phyloP scores from a whole-genome alignment of 2,329 filamentous ascomycete species.

The Colletotrichum orbiculare region DNA sequence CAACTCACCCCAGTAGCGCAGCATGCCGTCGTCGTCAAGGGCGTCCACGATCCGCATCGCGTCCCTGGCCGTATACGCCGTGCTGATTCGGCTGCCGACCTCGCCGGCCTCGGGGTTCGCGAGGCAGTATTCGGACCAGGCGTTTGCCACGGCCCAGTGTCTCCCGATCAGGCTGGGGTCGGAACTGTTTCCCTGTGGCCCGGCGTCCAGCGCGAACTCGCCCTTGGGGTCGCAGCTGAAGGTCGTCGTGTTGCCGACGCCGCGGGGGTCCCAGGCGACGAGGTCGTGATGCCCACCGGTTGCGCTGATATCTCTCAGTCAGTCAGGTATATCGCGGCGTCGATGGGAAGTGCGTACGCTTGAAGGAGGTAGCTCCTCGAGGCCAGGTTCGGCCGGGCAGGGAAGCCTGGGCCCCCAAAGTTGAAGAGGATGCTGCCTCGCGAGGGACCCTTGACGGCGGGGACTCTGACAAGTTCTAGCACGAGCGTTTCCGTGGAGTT shows the following conservation, averaged over 20 bases:
- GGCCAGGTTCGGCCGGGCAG: neutral
- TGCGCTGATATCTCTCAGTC: neutral
- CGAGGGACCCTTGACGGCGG: slow-evolving; percentile 43
- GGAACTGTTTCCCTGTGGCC: slow-evolving; percentile 24
- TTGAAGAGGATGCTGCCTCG: slow-evolving; percentile 53
- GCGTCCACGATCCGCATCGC: slow-evolving; percentile 52
- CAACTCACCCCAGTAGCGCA: slow-evolving; percentile 49
- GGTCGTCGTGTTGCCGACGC: neutral
- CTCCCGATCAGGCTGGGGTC: too few relatives aligned
- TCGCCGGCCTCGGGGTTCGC: slow-evolving; percentile 39
- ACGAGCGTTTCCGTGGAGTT: slow-evolving; percentile 42
- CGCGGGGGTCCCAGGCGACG: slow-evolving; percentile 38
- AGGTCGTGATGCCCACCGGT: slow-evolving; percentile 40
- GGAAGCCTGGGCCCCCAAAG: slow-evolving; percentile 47
- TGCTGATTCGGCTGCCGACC: slow-evolving; percentile 39
- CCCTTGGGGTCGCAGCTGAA: neutral
- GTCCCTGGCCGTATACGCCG: slow-evolving; percentile 50
- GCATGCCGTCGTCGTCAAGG: slow-evolving; percentile 49
- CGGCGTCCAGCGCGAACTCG: slow-evolving; percentile 34
- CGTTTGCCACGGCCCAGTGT: slow-evolving; percentile 28
- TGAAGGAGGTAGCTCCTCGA: neutral
- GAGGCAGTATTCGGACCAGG: slow-evolving; percentile 40
- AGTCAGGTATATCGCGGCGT: too few relatives aligned
- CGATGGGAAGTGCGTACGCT: neutral
- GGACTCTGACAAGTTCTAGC: slow-evolving; percentile 47